These are phyloP conservation scores for Erodium moschatum DNA, from an alignment of 441 rosid species.

Conservation along the genomic window DNA sequence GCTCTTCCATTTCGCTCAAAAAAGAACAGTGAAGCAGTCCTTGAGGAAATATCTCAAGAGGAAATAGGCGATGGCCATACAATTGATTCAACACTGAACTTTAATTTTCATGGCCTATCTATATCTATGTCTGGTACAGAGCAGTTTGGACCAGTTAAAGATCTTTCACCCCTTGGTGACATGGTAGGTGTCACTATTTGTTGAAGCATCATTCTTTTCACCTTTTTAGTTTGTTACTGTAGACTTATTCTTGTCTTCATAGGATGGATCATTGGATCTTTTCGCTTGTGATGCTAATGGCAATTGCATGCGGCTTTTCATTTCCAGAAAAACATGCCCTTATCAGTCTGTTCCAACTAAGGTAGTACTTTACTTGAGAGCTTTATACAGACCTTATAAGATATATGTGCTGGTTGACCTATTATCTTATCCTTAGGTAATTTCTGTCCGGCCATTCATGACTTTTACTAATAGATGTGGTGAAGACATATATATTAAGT, in stretches of 20 bases:
- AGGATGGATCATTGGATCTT: constrained; percentile 97
- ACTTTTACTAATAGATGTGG: constrained; percentile 94
- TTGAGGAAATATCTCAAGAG: constrained; percentile 66
- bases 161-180: constrained; percentile 88
- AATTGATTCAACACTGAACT: constrained; percentile 88
- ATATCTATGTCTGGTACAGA: constrained; percentile 44
- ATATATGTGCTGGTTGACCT: constrained; percentile 15
- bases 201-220: constrained; percentile 18
- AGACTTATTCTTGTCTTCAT: constrained; percentile 20
- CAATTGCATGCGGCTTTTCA: constrained; percentile 68
- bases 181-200: constrained; percentile 44
- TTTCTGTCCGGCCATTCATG: constrained; percentile 88
- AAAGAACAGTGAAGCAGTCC: constrained; percentile 33
- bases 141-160: constrained; percentile 62
- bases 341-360: constrained; percentile 87
- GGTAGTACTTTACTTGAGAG: constrained; percentile 34
- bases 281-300: constrained; percentile 67
- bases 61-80: constrained; percentile 81
- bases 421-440: constrained; percentile 43
- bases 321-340: constrained; percentile 76
- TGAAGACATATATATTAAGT: constrained; percentile 59
- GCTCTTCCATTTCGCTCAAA: constrained; percentile 47
- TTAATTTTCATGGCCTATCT: constrained; percentile 59
- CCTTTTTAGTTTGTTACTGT: constrained; percentile 13
- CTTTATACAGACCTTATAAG: constrained; percentile 9